Conservation (phyloP, 306 rosid species). For the Pterocarpus macrocarpus region DNA sequence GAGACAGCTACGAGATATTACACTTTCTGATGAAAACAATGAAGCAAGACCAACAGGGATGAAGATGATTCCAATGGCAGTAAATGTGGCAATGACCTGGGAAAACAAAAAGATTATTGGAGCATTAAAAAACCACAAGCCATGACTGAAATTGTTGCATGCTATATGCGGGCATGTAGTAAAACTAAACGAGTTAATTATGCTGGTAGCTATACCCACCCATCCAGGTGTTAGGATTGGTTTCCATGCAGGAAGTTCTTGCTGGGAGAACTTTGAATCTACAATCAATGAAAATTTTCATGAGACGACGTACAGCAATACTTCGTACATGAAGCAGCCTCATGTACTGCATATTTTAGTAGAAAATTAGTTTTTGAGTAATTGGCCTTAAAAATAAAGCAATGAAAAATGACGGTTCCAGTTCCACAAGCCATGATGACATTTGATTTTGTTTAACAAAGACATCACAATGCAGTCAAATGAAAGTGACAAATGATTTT, state of each 20-base stretch:
- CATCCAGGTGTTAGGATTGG: conserved; percentile 62
- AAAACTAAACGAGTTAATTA: background rate
- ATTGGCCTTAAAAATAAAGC: background rate
- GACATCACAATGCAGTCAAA: background rate
- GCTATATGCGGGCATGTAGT: background rate
- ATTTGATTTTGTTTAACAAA: background rate
- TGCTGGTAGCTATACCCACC: conserved; percentile 51
- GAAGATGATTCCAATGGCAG: conserved; percentile 49
- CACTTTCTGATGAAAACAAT: conserved; percentile 51
- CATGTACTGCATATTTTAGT: background rate
- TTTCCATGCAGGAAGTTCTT: conserved; percentile 63
- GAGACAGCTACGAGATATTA: conserved; percentile 40
- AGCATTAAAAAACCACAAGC: conserved; percentile 10
- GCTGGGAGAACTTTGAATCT: conserved; percentile 61
- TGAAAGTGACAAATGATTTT: background rate
- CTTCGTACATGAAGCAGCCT: background rate
- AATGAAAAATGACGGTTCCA: background rate
- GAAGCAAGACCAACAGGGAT: conserved; percentile 59
- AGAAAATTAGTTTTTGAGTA: conserved; percentile 6
- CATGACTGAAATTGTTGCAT: conserved; percentile 6
- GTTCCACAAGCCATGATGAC: background rate
- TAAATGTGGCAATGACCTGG: conserved; percentile 52
- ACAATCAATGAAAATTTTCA: background rate
- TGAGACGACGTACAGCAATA: background rate
- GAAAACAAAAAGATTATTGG: conserved; percentile 6